Conservation (phyloP, 768 basidiomycete species). For the Botryobasidium botryosum region DNA sequence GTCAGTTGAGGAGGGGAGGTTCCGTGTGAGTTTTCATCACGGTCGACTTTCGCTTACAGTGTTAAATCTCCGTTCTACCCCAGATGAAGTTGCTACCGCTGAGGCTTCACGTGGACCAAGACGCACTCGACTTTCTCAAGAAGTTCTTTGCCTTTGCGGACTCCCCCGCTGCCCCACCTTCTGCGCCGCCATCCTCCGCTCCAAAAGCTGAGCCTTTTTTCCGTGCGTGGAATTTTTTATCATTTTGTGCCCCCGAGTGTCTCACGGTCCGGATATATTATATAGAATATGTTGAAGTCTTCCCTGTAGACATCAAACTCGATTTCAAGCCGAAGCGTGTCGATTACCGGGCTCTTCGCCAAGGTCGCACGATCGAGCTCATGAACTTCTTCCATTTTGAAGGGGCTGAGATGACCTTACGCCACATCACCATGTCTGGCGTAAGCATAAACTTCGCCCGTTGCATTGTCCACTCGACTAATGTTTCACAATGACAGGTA, state of each 20-base stretch:
- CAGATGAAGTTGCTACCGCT: conserved; percentile 85
- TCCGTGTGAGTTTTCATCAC: conserved; percentile 23
- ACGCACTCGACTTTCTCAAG: conserved; percentile 95
- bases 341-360: conserved; percentile 76
- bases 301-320: conserved; percentile 86
- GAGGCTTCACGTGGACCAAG: conserved; percentile 90
- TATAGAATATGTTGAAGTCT: conserved; percentile 83
- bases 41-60: neutral
- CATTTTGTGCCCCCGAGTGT: too few species aligned
- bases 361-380: conserved; percentile 85
- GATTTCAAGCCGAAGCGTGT: conserved; percentile 98
- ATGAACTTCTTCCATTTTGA: conserved; percentile 99
- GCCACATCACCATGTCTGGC: conserved; percentile 82
- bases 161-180: conserved; percentile 26
- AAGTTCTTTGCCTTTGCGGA: conserved; percentile 85
- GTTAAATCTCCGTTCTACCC: neutral
- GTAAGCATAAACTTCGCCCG: conserved; percentile 31
- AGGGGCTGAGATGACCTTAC: conserved; percentile 91
- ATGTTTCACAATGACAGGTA: conserved; percentile 33
- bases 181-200: conserved; percentile 18
- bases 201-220: conserved; percentile 43
- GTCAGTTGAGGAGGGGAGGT: conserved; percentile 60
- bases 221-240: conserved; percentile 31
- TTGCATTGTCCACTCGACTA: neutral
- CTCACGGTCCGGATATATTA: too few species aligned